phyloP scores from a whole-genome alignment of 179 eudicot species.

The Pouteria campechiana region DNA sequence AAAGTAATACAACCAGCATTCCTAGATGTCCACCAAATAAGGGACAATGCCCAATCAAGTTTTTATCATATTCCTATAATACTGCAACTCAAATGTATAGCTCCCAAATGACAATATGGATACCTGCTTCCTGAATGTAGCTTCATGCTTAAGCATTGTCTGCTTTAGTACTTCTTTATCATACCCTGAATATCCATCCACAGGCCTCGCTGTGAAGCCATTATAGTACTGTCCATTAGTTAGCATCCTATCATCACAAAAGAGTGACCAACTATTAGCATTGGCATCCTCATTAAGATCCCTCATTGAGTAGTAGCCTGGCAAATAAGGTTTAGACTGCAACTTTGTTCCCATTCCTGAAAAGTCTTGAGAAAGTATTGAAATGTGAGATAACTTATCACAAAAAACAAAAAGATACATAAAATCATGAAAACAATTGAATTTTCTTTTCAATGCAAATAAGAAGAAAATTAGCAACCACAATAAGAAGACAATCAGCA shows the following conservation, averaged over 20 bases:
- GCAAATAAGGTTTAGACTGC: conserved; percentile 15
- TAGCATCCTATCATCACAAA: conserved; percentile 8
- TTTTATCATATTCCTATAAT: too few relatives aligned
- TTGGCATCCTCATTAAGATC: conserved; percentile 10
- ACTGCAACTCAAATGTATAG: background rate
- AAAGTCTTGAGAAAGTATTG: too few relatives aligned
- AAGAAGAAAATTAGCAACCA: too few relatives aligned
- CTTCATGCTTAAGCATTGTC: conserved; percentile 34
- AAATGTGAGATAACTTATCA: too few relatives aligned
- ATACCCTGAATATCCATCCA: conserved; percentile 8
- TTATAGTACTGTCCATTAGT: conserved; percentile 7
- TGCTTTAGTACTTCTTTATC: conserved; percentile 18
- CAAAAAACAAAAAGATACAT: too few relatives aligned
- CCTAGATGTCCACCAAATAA: too few relatives aligned
- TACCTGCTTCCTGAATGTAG: conserved; percentile 35
- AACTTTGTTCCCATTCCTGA: conserved; percentile 36
- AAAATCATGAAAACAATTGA: too few relatives aligned
- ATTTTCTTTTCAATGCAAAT: too few relatives aligned
- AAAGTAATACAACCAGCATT: background rate
- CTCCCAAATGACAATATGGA: background rate
- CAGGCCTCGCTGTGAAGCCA: background rate
- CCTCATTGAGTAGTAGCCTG: conserved; percentile 17
- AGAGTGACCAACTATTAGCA: conserved; percentile 8
- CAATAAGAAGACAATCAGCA: too few relatives aligned
- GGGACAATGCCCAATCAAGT: background rate